Percentiles rank a stretch among this genome's conserved stretches.
Evolutionary conservation across 495 filamentous ascomycete genomes (phyloP).

Genomic region (Thozetella sp.): DNA sequence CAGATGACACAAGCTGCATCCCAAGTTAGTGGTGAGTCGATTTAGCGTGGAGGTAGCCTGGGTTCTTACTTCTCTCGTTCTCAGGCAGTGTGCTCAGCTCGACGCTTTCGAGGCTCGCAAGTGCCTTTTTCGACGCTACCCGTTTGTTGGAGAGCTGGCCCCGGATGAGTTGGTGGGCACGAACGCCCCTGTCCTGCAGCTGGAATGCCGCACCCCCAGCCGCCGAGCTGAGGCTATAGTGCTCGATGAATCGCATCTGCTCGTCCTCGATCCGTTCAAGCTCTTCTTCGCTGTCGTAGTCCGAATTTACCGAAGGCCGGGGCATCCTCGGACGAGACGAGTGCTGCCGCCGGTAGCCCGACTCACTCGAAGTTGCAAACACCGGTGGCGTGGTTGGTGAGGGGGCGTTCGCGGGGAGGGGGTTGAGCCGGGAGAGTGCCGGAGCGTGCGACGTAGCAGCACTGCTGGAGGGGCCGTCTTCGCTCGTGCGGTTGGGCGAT

Average conservation of each 20-base stretch:
- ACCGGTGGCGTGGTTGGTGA: not conserved
- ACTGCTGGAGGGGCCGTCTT: not conserved
- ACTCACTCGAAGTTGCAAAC: not conserved
- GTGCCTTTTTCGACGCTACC: slow-evolving; percentile 45
- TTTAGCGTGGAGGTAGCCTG: not conserved
- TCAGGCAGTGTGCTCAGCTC: slow-evolving; percentile 39
- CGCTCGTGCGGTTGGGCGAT: not conserved
- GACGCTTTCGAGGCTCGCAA: slow-evolving; percentile 46
- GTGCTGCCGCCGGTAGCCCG: not conserved
- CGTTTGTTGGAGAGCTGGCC: slow-evolving; percentile 39
- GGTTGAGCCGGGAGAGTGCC: not conserved
- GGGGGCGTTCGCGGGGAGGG: not conserved
- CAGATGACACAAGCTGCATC: slow-evolving; percentile 58
- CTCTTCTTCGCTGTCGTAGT: slow-evolving; percentile 27
- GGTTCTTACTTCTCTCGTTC: slow-evolving; percentile 45
- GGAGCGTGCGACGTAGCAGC: not conserved
- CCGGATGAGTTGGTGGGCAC: slow-evolving; percentile 35
- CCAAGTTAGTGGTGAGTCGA: slow-evolving; percentile 5
- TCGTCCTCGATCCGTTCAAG: slow-evolving; percentile 19
- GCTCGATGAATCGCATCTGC: slow-evolving; percentile 19
- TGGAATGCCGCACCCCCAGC: not conserved
- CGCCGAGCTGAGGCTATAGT: slow-evolving; percentile 6
- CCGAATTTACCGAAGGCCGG: slow-evolving; percentile 8
- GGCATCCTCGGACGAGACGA: slow-evolving; percentile 2
- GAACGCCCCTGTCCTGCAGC: slow-evolving; percentile 26